Evolutionary conservation across 2,329 filamentous ascomycete species (phyloP), one percentile per base, ranked within the genome.

Genomic region (Monosporascus sp.): DNA sequence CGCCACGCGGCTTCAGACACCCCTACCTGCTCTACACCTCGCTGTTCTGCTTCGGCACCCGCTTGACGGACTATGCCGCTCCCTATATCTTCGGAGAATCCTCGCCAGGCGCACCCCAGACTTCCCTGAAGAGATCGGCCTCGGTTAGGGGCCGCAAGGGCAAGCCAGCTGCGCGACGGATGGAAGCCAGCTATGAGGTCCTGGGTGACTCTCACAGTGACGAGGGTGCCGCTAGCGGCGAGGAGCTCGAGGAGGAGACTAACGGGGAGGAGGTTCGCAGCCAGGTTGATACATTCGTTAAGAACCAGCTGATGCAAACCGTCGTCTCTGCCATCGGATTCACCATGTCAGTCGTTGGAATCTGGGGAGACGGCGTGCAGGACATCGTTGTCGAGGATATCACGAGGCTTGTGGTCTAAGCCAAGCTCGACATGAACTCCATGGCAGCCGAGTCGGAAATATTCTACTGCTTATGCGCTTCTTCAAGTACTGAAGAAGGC

Each of bases 21-120:
- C 93, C 93, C 0, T 97, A 96, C 68, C 84, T 97, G 25, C 72
- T 97, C 54, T 97, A 94, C 84, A 90, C 90, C 15, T 84, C 85
- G 3, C 72, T 90, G 25, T 79, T 91, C 53, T 81, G 85, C 44
- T 75, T 79, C 39, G 74, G 88, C 39, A 83, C 88, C 45, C 78
- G 79, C 22, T 74, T 81, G 45, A 76, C 75, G 43, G 77, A 79
- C 52, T 67, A 71, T 24, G 63, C 83, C 41, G 70, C 78, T 17
- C 76, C 79, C 1, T 70, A 70, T 55, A 62, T 78, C 55, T 69
- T 72, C 56, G 59, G 64, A 25, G 48, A 56, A 25, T 56, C 64
- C 43, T 56, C 63, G 9, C 57, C 61, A 53, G 54, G 70, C 63
- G 58, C 63, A 50, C 55, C 63, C 51, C 53, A 61, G 45, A 57